Conservation (phyloP, 2,329 filamentous ascomycete genomes). For the Periconia sp. region DNA sequence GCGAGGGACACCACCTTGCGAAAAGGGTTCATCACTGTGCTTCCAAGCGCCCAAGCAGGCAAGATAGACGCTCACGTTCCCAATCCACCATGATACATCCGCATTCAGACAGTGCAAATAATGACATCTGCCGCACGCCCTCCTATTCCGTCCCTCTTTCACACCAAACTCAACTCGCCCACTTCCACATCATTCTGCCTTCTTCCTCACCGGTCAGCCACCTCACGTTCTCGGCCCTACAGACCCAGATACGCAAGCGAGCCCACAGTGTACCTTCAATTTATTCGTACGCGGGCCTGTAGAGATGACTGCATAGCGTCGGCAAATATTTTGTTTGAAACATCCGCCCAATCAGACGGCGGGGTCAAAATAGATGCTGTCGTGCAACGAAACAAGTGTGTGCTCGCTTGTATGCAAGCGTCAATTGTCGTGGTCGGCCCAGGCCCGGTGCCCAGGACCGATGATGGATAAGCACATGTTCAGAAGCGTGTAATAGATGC, state of each 20-base stretch:
- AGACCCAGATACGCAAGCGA: too few species aligned
- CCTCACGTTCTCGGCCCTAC: too few species aligned
- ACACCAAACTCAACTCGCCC: background rate
- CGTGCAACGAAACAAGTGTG: constrained; percentile 10
- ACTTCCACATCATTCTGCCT: background rate
- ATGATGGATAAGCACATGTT: too few species aligned
- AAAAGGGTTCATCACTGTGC: background rate
- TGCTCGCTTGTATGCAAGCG: constrained; percentile 1
- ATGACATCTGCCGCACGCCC: background rate
- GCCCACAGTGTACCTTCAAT: too few species aligned
- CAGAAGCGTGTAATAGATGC: too few species aligned
- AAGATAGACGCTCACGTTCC: constrained; percentile 2
- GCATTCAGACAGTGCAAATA: background rate
- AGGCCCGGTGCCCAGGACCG: background rate
- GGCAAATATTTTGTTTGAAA: constrained; percentile 33
- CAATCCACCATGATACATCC: background rate
- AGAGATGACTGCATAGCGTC: too few species aligned
- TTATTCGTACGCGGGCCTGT: constrained; percentile 2
- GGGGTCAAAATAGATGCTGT: constrained; percentile 8
- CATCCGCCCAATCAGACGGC: constrained; percentile 28
- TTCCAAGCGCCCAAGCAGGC: constrained; percentile 2
- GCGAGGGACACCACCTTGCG: background rate
- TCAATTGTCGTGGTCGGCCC: background rate
- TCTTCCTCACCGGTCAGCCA: too few species aligned
- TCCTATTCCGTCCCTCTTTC: background rate